A percentile compares a stretch with the other conserved stretches of the same genome.
These are phyloP conservation scores for Groenewaldozyma auringiensis DNA, from an alignment of 1,139 yeast species.

Conservation along the genomic window DNA sequence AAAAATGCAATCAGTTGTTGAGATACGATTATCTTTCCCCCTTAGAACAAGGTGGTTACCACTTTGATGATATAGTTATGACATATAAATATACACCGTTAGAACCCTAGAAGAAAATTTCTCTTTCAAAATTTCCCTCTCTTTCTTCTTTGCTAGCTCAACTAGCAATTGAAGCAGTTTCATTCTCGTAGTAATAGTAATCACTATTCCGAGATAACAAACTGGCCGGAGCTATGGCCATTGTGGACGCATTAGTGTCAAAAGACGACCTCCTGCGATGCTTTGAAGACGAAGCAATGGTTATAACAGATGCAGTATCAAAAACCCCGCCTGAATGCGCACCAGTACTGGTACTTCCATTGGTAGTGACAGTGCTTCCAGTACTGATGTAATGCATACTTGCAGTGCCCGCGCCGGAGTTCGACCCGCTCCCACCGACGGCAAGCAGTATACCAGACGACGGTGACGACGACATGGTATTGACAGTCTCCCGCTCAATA, in stretches of 20 bases:
- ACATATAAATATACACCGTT: too few species aligned
- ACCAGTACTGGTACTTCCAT: background rate
- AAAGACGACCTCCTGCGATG: slow-evolving; percentile 30
- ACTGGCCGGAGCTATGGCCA: slow-evolving; percentile 34
- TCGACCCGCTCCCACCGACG: background rate
- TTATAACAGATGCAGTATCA: slow-evolving; percentile 33
- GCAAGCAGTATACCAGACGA: background rate
- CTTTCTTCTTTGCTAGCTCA: too few species aligned
- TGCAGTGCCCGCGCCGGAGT: background rate
- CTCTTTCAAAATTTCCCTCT: too few species aligned
- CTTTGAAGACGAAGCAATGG: slow-evolving; percentile 34
- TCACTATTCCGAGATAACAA: slow-evolving; percentile 24
- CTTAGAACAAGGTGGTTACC: too few species aligned
- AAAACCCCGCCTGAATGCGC: slow-evolving; percentile 6
- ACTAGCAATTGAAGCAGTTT: slow-evolving; percentile 13
- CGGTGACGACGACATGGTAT: slow-evolving; percentile 20
- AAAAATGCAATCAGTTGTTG: too few species aligned
- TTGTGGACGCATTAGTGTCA: slow-evolving; percentile 35
- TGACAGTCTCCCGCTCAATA: background rate
- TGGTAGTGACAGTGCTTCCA: background rate
- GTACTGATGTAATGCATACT: background rate
- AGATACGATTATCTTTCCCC: too few species aligned
- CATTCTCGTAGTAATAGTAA: slow-evolving; percentile 16
- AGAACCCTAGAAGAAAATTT: too few species aligned
- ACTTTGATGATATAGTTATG: too few species aligned